Base-by-base conservation (phyloP, 495 filamentous ascomycete species). In the Halenospora varia region DNA sequence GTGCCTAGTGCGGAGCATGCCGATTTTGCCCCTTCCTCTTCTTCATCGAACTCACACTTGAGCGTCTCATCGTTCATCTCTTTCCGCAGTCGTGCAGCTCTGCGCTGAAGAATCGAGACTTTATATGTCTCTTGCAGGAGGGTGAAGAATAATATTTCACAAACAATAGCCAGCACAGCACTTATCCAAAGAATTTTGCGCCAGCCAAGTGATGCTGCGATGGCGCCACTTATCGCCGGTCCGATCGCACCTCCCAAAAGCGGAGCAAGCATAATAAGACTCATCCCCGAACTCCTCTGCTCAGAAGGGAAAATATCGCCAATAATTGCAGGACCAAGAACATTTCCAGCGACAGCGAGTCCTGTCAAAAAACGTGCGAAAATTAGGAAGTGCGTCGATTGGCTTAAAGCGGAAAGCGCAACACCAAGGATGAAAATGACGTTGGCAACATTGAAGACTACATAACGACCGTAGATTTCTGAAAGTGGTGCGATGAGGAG, bases 401-500 rank as follows among this genome's bases (percentile, higher is more conserved):
- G 61, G 25, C 70, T 72, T 9, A 74, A 51, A 4, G 78, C 79
- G 9, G 74, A 73, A 0, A 82, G 59, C 3, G 73, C 60, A 10
- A 72, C 73, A 23, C 71, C 71, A 10, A 69, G 24, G 52, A 82
- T 75, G 64, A 85, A 81, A 9, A 83, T 67, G 0, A 67, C 47
- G 59, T 82, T 83, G 45, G 75, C 74, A 19, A 57, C 68, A 62
- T 81, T 82, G 57, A 81, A 72, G 46, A 82, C 77, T 0, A 76
- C 72, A 58, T 77, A 76, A 1, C 83, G 77, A 9, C 82, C 83
- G 57, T 75, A 75, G 3, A 82, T 62, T 56, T 85, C 82, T 4
- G 76, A 80, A 1, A 85, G 67, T 0, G 82, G 82, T 2, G 81
- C 83, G 65, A 84, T 82, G 13, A 84, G 66, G 0, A 86, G 60